Conservation (phyloP, 805 yeast genomes). For the Suhomyces canberraensis region DNA sequence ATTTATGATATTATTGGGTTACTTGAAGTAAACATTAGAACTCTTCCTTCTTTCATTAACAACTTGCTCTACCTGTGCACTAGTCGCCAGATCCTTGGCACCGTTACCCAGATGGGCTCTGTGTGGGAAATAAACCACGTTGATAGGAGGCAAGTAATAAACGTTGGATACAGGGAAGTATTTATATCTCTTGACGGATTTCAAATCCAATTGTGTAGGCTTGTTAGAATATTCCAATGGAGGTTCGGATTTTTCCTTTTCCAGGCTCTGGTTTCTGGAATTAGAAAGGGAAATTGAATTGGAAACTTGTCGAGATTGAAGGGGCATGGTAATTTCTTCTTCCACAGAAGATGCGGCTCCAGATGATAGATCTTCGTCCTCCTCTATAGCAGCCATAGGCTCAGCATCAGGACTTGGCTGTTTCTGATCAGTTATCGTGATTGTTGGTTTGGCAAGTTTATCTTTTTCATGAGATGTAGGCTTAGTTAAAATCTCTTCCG, state of each 20-base stretch:
- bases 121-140: constrained; percentile 54
- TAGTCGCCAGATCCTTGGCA: constrained; percentile 3
- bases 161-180: constrained; percentile 51
- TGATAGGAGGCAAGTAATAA: constrained; percentile 53
- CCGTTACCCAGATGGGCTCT: constrained; percentile 37
- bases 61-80: constrained; percentile 5
- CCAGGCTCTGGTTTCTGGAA: background rate
- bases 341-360: constrained; percentile 3
- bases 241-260: background rate
- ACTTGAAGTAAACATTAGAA: constrained; percentile 15
- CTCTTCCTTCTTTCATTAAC: constrained; percentile 12
- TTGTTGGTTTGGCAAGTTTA: background rate
- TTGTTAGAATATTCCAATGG: constrained; percentile 5
- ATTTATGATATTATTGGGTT: too few species aligned
- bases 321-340: background rate
- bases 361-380: constrained; percentile 6
- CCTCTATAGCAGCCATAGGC: background rate
- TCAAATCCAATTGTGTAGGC: constrained; percentile 7
- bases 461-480: background rate
- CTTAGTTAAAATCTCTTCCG: background rate
- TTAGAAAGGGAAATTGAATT: background rate
- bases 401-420: constrained; percentile 6
- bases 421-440: background rate
- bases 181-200: constrained; percentile 31
- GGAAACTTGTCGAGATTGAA: background rate